A percentile compares a stretch with the other conserved stretches of the same genome.
phyloP scores from a whole-genome alignment of 129 eudicot species.

The Flaveria trinervia region DNA sequence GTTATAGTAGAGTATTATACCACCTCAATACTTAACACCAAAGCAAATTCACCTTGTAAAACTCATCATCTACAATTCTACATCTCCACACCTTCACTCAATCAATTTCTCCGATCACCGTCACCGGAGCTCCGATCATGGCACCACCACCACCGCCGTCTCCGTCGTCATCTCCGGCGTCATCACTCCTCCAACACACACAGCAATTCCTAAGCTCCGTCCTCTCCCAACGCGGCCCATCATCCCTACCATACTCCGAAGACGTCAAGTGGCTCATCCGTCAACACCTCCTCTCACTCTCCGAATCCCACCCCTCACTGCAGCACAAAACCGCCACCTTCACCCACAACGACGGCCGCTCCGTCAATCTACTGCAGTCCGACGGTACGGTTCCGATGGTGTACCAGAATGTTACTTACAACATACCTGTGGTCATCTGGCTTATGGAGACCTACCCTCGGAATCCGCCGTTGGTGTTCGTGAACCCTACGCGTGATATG shows the following conservation, averaged over 20 bases:
- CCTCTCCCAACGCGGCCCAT: conserved; percentile 84
- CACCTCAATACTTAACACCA: conserved; percentile 12
- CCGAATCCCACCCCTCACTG: conserved; percentile 61
- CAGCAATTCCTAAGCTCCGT: conserved; percentile 74
- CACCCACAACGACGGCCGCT: conserved; percentile 86
- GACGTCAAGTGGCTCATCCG: conserved; percentile 81
- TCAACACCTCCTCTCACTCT: conserved; percentile 69
- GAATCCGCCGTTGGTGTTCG: conserved; percentile 66
- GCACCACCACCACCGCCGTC: background rate
- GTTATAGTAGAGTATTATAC: background rate
- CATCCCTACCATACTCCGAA: conserved; percentile 74
- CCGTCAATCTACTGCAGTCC: conserved; percentile 71
- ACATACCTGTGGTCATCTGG: conserved; percentile 80
- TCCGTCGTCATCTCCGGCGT: conserved; percentile 18
- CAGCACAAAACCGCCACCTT: conserved; percentile 70
- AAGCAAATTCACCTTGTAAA: conserved; percentile 15
- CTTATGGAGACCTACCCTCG: conserved; percentile 77
- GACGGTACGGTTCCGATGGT: conserved; percentile 85
- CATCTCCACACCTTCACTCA: background rate
- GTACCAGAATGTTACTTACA: conserved; percentile 60
- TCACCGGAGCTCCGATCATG: conserved; percentile 12
- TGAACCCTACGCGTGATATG: conserved; percentile 87
- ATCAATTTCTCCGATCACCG: conserved; percentile 29
- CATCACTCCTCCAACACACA: conserved; percentile 39
- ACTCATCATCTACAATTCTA: background rate